phyloP scores from a whole-genome alignment of 164 flowering plant species.

The Aristolochia californica region DNA sequence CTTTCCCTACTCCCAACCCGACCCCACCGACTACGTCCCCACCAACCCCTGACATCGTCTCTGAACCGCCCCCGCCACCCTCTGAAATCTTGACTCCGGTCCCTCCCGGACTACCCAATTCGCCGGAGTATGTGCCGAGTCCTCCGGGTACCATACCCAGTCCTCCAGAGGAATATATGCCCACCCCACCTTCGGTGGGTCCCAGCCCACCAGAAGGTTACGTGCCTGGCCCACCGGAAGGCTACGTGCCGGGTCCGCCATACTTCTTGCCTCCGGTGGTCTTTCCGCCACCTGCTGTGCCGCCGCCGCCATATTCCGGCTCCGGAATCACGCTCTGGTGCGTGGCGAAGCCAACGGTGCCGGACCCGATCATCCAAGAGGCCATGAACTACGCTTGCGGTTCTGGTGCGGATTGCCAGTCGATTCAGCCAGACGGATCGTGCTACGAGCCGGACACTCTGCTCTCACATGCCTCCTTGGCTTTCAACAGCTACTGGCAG shows the following conservation, averaged over 20 bases:
- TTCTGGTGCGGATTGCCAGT: constrained; percentile 72
- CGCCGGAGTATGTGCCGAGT: constrained; percentile 6
- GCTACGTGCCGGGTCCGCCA: constrained; percentile 22
- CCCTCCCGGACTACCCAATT: constrained; percentile 7
- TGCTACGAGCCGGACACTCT: constrained; percentile 64
- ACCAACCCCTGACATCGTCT: constrained; percentile 20
- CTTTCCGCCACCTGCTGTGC: constrained; percentile 67
- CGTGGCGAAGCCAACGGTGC: constrained; percentile 87
- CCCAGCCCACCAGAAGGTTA: constrained; percentile 26
- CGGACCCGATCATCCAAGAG: constrained; percentile 78
- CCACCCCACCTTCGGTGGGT: no score
- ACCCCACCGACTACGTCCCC: constrained; percentile 29
- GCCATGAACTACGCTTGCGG: constrained; percentile 96
- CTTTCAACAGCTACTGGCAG: constrained; percentile 94
- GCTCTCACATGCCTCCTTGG: constrained; percentile 74
- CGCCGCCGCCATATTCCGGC: constrained; percentile 41
- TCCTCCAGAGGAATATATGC: constrained; percentile 14
- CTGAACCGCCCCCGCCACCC: constrained; percentile 26
- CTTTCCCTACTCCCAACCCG: constrained; percentile 29
- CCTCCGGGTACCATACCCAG: constrained; percentile 7
- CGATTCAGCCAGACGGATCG: constrained; percentile 56
- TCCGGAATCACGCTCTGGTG: constrained; percentile 52
- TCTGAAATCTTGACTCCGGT: constrained; percentile 1
- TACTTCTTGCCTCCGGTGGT: constrained; percentile 33
- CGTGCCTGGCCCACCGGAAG: constrained; percentile 22